These are phyloP conservation scores for Fraxinus greggii DNA, from an alignment of 305 asterid genomes.

Conservation along the genomic window DNA sequence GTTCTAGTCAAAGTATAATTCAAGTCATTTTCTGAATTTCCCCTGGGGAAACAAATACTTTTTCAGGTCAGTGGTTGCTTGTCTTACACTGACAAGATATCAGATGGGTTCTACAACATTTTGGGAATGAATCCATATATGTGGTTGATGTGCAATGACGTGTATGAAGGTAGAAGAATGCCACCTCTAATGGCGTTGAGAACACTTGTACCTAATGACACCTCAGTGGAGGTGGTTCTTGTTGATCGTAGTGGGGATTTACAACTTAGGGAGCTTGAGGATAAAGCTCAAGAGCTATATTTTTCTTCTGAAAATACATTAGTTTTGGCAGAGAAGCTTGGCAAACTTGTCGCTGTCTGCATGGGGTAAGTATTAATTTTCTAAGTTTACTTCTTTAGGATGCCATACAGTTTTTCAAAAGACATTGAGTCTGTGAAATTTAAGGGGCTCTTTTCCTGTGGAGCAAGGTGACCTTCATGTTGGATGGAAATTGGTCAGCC, in stretches of 20 bases:
- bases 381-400: background rate
- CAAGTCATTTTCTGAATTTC: background rate
- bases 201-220: slow-evolving; percentile 55
- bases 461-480: slow-evolving; percentile 85
- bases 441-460: slow-evolving; percentile 82
- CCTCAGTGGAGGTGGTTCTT: slow-evolving; percentile 77
- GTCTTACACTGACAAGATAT: slow-evolving; percentile 75
- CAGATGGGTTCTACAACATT: slow-evolving; percentile 92
- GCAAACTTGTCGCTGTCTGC: slow-evolving; percentile 79
- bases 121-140: slow-evolving; percentile 88
- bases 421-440: slow-evolving; percentile 31
- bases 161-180: slow-evolving; percentile 64
- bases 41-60: background rate
- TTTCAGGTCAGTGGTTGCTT: slow-evolving; percentile 83
- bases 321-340: slow-evolving; percentile 74
- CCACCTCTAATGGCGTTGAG: slow-evolving; percentile 70
- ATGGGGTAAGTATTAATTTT: slow-evolving; percentile 69
- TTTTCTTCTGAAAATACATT: slow-evolving; percentile 67
- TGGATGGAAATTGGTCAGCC: slow-evolving; percentile 65
- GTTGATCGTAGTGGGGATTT: slow-evolving; percentile 84
- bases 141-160: slow-evolving; percentile 88
- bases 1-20: background rate
- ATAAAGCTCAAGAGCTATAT: slow-evolving; percentile 81
- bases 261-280: slow-evolving; percentile 85
- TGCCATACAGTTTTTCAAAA: slow-evolving; percentile 22